Percentiles rank a stretch among this genome's conserved stretches.
These are phyloP conservation scores for Cystobasidium tubakii DNA, from an alignment of 768 basidiomycete genomes.

Conservation along the genomic window DNA sequence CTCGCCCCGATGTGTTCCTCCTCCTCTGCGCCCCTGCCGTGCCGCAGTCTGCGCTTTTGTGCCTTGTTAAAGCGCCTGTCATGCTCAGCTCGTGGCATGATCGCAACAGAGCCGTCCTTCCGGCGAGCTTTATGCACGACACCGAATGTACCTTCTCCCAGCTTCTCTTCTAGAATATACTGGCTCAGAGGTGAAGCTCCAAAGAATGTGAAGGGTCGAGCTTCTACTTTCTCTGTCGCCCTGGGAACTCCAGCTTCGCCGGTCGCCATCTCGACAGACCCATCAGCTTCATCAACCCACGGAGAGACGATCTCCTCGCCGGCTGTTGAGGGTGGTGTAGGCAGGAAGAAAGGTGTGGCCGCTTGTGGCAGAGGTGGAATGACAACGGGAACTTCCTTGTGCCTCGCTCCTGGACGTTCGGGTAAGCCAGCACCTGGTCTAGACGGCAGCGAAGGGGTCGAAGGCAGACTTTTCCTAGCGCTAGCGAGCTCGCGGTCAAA, in stretches of 20 bases:
- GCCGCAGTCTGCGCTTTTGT: background rate
- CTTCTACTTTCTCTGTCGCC: background rate
- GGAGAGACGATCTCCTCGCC: background rate
- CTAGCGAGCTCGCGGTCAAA: conserved; percentile 1
- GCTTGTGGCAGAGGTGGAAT: background rate
- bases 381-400: background rate
- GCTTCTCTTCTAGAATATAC: conserved; percentile 74
- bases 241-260: background rate
- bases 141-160: conserved; percentile 98
- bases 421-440: conserved; percentile 10
- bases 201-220: conserved; percentile 9
- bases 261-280: background rate
- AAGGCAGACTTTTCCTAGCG: background rate
- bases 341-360: conserved; percentile 29
- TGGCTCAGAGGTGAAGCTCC: conserved; percentile 57
- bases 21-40: background rate
- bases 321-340: background rate
- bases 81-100: background rate
- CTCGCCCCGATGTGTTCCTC: background rate
- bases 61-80: background rate
- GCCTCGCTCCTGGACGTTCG: background rate
- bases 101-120: background rate
- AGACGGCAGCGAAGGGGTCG: conserved; percentile 5
- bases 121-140: conserved; percentile 52
- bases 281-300: background rate